Evolutionary conservation across 2,329 filamentous ascomycete species (phyloP), one percentile per base, ranked within the genome.

Genomic region (Blastomyces percursus): DNA sequence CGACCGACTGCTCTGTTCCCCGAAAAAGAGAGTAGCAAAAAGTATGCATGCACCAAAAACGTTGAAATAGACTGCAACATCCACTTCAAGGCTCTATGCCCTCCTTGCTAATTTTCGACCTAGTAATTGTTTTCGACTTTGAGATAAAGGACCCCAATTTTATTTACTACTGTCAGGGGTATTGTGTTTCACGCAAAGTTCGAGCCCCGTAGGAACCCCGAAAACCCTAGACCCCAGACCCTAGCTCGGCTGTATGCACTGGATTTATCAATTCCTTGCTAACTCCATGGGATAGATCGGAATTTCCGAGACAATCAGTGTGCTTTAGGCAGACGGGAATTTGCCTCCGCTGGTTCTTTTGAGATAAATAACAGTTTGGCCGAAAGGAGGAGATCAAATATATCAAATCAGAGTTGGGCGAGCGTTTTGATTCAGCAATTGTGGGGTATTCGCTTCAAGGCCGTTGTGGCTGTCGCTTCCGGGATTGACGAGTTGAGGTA

Each of bases 211-310:
- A 40, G 32, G 35, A 50, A 21, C 21, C 27, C 27, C 27, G 27
- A 30, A 30, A 30, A 30, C 46, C 32, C 52, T 5, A 24, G n/a
- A 24, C 21, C n/a, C 52, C 16, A 24, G n/a, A 24, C 54, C 19
- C 30, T 16, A 40, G 9, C 30, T 21, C 32, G n/a, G 35, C 32
- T 40, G 54, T 21, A 27, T 27, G 46, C 46, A 40, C 54, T 40
- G n/a, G 54, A 56, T 56, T 56, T 56, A n/a, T 40, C 32, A n/a
- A n/a, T 56, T 56, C n/a, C 35, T 56, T 40, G 54, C 54, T 56
- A 56, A 56, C 32, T 38, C 19, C 32, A 24, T 42, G 30, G 30
- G n/a, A 38, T 56, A 56, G 54, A 24, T 56, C 40, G 35, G 32
- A 56, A 35, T 35, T 32, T 35, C 51, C 51, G 30, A 54, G 51